A percentile compares a stretch with the other conserved stretches of the same genome.
phyloP scores from a whole-genome alignment of 2,329 filamentous ascomycete species.

The Diaporthe ilicicola region DNA sequence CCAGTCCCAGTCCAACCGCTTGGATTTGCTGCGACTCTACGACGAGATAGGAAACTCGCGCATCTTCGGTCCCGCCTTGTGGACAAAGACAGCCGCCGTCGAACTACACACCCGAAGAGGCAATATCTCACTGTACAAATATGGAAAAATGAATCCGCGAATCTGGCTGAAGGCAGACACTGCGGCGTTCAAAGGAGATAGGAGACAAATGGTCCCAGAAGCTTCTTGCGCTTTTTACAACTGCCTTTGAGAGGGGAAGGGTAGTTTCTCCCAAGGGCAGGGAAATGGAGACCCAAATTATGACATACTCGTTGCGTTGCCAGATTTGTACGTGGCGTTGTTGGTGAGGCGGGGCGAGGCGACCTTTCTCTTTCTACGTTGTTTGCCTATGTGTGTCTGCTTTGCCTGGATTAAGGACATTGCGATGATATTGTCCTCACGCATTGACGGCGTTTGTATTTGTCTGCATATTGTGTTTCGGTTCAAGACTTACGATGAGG shows the following conservation, averaged over 20 bases:
- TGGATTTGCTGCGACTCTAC: neutral
- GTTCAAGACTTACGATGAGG: neutral
- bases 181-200: slow-evolving; percentile 1
- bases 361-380: neutral
- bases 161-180: too few species aligned
- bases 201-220: neutral
- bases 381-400: neutral
- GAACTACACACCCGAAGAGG: neutral
- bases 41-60: neutral
- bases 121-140: neutral
- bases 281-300: slow-evolving; percentile 1
- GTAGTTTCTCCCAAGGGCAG: slow-evolving; percentile 15
- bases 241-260: neutral
- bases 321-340: neutral
- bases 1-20: neutral
- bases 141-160: neutral
- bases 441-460: neutral
- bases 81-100: neutral
- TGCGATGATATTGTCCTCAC: neutral
- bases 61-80: too few species aligned
- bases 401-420: neutral
- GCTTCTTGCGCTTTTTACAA: neutral
- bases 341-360: neutral
- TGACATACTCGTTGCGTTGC: slow-evolving; percentile 1
- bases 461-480: neutral